These are phyloP conservation scores for Agaricus blazei DNA, from an alignment of 768 basidiomycete genomes.

Conservation along the genomic window DNA sequence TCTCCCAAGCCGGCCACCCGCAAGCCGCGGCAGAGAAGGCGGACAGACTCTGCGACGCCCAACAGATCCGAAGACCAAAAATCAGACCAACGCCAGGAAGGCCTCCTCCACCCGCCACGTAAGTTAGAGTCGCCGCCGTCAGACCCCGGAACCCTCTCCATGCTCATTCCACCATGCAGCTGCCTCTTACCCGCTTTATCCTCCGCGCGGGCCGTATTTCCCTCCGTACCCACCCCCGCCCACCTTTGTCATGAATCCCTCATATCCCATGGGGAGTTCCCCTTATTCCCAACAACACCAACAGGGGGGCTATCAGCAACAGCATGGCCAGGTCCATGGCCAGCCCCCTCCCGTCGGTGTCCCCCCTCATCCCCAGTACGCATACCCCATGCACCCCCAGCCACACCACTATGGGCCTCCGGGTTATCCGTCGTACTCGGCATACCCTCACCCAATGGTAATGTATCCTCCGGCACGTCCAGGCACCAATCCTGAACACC, in stretches of 20 bases:
- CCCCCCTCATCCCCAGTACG: constrained; percentile 42
- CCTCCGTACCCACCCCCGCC: constrained; percentile 33
- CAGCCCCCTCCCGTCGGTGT: constrained; percentile 13
- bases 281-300: constrained; percentile 33
- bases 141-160: background rate
- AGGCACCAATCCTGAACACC: constrained; percentile 28
- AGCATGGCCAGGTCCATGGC: constrained; percentile 22
- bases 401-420: constrained; percentile 46
- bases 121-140: background rate
- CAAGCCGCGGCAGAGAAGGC: constrained; percentile 50
- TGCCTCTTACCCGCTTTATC: constrained; percentile 22
- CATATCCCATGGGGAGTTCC: constrained; percentile 59
- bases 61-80: constrained; percentile 14
- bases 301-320: constrained; percentile 28
- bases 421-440: constrained; percentile 55
- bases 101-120: constrained; percentile 14
- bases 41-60: constrained; percentile 16
- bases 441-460: constrained; percentile 65
- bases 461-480: constrained; percentile 53
- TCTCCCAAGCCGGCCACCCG: constrained; percentile 27
- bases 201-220: constrained; percentile 35
- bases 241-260: constrained; percentile 59
- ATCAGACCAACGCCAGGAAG: constrained; percentile 10
- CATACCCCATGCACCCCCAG: constrained; percentile 52
- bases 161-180: constrained; percentile 13